Base-by-base conservation (phyloP, 768 basidiomycete species). In the Lactarius vividus region DNA sequence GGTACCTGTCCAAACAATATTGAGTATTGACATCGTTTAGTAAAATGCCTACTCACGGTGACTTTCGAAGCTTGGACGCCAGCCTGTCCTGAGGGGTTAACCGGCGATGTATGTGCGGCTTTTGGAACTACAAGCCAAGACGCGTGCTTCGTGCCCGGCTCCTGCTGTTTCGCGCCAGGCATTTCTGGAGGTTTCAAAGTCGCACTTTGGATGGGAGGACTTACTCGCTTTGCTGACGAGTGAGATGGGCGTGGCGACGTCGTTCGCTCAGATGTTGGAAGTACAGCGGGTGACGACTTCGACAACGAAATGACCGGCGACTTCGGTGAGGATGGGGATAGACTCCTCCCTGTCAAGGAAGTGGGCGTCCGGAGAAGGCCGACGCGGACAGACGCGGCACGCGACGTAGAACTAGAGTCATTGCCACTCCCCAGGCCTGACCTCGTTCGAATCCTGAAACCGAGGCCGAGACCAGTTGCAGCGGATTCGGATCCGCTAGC, bases 51-150 rank as follows among this genome's bases (percentile, higher is more conserved):
- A 66, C 66, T 67, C 33, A 63, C 66, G 26, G 40, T 15, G 15
- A 31, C 40, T 33, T 55, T 65, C 5, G 40, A 20, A 18, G 55
- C 64, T 59, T 62, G 61, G 13, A 52, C 61, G 29, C 57, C 31
- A 16, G 49, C 20, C 37, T 35, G 31, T 28, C 61, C 52, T 39
- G 61, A 28, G 0, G 57, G 20, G 11, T 44, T 58, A 29, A 39
- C 23, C 31, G 55, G n/a, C 8, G 58, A 46, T 29, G 52, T 29
- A 10, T 40, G 23, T 3, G 52, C 52, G 28, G 57, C 13, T 49
- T 67, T 67, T 10, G 66, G 66, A 11, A 67, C 63, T 6, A 67
- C 66, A 9, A 67, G 53, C 66, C 66, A 67, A 10, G 66, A 67
- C 28, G 66, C 66, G 29, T 67, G 66, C 35, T 67, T 67, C 26